These are phyloP conservation scores for Dothideomycetes sp. DNA, from an alignment of 2,329 filamentous ascomycete genomes.

Conservation along the genomic window DNA sequence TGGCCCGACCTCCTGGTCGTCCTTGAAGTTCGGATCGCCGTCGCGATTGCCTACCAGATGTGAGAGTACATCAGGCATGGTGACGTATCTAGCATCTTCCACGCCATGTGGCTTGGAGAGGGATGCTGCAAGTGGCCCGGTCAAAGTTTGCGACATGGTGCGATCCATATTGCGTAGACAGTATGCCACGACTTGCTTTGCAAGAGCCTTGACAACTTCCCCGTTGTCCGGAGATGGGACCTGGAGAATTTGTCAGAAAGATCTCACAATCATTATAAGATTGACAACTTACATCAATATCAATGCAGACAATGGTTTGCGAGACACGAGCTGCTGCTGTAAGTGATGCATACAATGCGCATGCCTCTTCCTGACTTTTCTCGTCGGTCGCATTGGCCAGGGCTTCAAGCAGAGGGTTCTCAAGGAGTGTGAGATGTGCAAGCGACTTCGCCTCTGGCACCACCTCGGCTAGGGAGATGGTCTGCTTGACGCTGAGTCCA, in stretches of 20 bases:
- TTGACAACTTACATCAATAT: conserved; percentile 55
- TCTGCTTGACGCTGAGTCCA: conserved; percentile 73
- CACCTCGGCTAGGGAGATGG: conserved; percentile 82
- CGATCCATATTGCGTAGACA: conserved; percentile 86
- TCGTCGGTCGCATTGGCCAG: conserved; percentile 69
- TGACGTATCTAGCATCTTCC: conserved; percentile 44
- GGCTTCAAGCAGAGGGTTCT: conserved; percentile 62
- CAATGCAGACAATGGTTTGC: conserved; percentile 72
- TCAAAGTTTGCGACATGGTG: conserved; percentile 52
- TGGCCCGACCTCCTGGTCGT: conserved; percentile 59
- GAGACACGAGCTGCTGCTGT: conserved; percentile 81
- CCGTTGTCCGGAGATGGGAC: conserved; percentile 68
- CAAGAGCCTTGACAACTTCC: conserved; percentile 82
- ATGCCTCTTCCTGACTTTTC: conserved; percentile 80
- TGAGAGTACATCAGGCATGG: conserved; percentile 72
- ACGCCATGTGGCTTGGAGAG: conserved; percentile 30
- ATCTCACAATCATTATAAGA: background rate
- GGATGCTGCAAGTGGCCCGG: conserved; percentile 34
- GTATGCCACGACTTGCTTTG: conserved; percentile 90
- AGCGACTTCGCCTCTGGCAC: conserved; percentile 72
- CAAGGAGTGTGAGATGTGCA: conserved; percentile 76
- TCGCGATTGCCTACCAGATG: conserved; percentile 70
- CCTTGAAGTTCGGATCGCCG: conserved; percentile 36
- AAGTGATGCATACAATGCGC: conserved; percentile 82
- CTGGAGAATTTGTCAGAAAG: conserved; percentile 12